Conservation (phyloP, 768 basidiomycete species). For the Neoboletus brunneissimus region DNA sequence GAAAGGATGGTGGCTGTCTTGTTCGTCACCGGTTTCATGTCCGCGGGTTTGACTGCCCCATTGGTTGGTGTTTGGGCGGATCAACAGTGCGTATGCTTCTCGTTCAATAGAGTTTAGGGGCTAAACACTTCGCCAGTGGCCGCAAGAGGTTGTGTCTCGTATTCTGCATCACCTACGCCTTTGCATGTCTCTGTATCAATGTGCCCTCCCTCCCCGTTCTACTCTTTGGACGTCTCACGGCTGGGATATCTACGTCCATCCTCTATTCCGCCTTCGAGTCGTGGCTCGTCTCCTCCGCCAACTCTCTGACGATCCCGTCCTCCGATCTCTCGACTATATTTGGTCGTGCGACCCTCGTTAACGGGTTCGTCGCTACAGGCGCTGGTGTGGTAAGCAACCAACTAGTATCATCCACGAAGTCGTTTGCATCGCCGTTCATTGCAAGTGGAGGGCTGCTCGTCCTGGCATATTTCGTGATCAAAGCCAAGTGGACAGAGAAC, state of each 20-base stretch:
- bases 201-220: slow-evolving; percentile 57
- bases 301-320: slow-evolving; percentile 47
- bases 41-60: slow-evolving; percentile 67
- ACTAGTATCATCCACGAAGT: slow-evolving; percentile 49
- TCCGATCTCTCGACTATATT: slow-evolving; percentile 65
- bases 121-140: slow-evolving; percentile 43
- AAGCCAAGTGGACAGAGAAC: slow-evolving; percentile 63
- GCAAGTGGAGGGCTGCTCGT: slow-evolving; percentile 57
- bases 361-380: slow-evolving; percentile 66
- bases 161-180: slow-evolving; percentile 66
- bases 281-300: slow-evolving; percentile 68
- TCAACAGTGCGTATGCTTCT: slow-evolving; percentile 42
- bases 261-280: slow-evolving; percentile 76
- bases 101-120: not conserved
- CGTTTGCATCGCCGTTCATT: slow-evolving; percentile 63
- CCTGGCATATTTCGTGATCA: slow-evolving; percentile 56
- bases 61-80: slow-evolving; percentile 77
- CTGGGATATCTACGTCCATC: slow-evolving; percentile 72
- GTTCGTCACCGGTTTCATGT: slow-evolving; percentile 76
- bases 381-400: slow-evolving; percentile 69
- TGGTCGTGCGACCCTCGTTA: slow-evolving; percentile 70
- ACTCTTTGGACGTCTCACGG: slow-evolving; percentile 60
- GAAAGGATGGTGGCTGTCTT: slow-evolving; percentile 65
- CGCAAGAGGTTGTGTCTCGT: slow-evolving; percentile 64
- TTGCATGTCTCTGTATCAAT: slow-evolving; percentile 58